Base-by-base conservation (phyloP, 148 eudicot species). In the Spergularia marina region DNA sequence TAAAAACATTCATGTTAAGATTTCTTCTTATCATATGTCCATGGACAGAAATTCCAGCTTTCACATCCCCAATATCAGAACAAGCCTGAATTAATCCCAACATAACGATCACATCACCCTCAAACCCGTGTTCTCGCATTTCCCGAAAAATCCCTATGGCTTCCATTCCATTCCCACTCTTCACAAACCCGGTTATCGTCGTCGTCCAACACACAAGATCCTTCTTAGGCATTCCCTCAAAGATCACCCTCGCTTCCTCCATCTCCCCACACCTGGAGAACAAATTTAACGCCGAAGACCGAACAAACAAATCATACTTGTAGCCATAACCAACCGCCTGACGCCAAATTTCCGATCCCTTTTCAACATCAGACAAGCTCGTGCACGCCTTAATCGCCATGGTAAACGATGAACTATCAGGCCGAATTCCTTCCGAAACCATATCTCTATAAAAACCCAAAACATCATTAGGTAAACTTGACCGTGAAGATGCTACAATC, bases 351-450 rank as follows among this genome's bases (percentile, higher is more conserved):
- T 84, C 85, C 59, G 76, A 86, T 1, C 94, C 97, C 81, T 15
- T 81, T 53, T 81, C 79, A 75, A 87, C 84, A 81, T 89, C 89
- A 74, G 62, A 78, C 76, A 83, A 82, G 70, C 78, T 81, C 0
- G 91, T 53, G 66, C 97, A 91, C 49, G 93, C 91, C 85, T 89
- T 91, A 64, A 91, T 86, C 4, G 86, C 82, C 60, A 89, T 78
- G 0, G 94, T 91, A 72, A 88, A 90, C 20, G 90, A 84, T 10
- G 95, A 92, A 84, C 97, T 92, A 62, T 92, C 97, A n/a, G 90
- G 91, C 74, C 68, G 86, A 52, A 85, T 69, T 30, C 85, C 89
- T 61, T 87, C 87, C 54, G 36, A 61, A 55, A 61, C 64, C 94
- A 90, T 85, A 68, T 57, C 47, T 4, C 57, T 64, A 71, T 86